Evolutionary conservation across 805 yeast species (phyloP).

Genomic region (Zygosaccharomyces kombuchaensis): DNA sequence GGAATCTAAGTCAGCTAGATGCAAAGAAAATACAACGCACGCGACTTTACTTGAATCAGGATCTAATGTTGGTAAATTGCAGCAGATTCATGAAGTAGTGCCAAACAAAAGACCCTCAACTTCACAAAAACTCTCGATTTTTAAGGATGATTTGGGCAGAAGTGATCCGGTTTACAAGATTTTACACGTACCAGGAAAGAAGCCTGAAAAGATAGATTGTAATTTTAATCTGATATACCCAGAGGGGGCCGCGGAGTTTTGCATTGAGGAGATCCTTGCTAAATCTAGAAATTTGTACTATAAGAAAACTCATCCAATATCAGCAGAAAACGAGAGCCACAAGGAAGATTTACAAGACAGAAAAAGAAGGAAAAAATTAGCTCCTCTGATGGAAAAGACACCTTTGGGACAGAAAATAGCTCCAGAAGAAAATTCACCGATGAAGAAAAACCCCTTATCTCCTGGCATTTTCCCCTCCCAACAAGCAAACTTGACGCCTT

Average conservation of each 20-base stretch:
- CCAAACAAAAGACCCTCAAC: background rate
- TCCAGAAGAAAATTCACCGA: background rate
- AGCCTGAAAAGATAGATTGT: slow-evolving; percentile 53
- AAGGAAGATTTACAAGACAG: slow-evolving; percentile 1
- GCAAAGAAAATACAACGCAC: slow-evolving; percentile 58
- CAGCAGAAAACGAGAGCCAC: background rate
- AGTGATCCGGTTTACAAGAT: slow-evolving; percentile 45
- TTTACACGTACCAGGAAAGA: slow-evolving; percentile 53
- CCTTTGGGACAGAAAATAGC: background rate
- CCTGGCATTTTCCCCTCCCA: slow-evolving; percentile 2
- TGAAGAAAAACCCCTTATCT: background rate
- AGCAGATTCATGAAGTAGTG: slow-evolving; percentile 34
- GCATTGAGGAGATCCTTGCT: slow-evolving; percentile 63
- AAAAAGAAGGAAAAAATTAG: slow-evolving; percentile 7
- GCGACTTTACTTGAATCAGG: slow-evolving; percentile 51
- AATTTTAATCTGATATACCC: slow-evolving; percentile 58
- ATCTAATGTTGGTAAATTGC: slow-evolving; percentile 48
- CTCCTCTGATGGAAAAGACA: slow-evolving; percentile 13
- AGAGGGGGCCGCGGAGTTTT: slow-evolving; percentile 45
- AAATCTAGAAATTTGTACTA: slow-evolving; percentile 38
- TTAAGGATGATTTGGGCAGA: slow-evolving; percentile 37
- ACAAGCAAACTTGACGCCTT: background rate
- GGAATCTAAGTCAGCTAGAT: slow-evolving; percentile 46
- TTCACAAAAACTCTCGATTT: slow-evolving; percentile 35
- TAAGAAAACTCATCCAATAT: background rate